These are phyloP conservation scores for Pseudoturritis turrita DNA, from an alignment of 345 rosid genomes.

Conservation along the genomic window DNA sequence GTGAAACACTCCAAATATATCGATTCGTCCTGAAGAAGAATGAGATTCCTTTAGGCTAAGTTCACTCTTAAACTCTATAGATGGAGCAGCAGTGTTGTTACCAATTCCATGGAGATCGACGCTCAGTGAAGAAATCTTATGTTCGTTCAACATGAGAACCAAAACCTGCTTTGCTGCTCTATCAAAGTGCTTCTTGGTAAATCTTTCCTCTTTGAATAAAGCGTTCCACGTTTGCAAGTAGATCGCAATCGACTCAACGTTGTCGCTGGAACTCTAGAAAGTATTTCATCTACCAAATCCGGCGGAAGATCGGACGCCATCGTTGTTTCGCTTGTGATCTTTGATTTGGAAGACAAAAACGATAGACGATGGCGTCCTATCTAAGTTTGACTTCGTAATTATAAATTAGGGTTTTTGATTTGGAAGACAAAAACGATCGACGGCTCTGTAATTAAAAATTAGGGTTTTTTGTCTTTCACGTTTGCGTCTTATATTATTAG, in stretches of 20 bases:
- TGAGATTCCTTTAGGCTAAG: background rate
- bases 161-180: background rate
- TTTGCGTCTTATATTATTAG: no score
- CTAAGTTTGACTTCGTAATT: no score
- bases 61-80: background rate
- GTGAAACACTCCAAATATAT: background rate
- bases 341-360: background rate
- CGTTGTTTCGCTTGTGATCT: background rate
- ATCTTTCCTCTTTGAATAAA: background rate
- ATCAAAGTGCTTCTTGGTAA: background rate
- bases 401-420: no score
- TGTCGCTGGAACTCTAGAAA: background rate
- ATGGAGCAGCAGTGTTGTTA: background rate
- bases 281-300: background rate
- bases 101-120: background rate
- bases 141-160: background rate
- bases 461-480: no score
- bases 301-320: background rate
- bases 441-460: no score
- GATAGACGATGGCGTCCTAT: no score
- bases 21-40: background rate
- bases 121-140: background rate
- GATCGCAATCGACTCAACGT: background rate
- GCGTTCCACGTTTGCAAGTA: background rate
- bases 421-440: no score